Base-by-base conservation (phyloP, 1,139 yeast species). In the Blastobotrys capitulatus region DNA sequence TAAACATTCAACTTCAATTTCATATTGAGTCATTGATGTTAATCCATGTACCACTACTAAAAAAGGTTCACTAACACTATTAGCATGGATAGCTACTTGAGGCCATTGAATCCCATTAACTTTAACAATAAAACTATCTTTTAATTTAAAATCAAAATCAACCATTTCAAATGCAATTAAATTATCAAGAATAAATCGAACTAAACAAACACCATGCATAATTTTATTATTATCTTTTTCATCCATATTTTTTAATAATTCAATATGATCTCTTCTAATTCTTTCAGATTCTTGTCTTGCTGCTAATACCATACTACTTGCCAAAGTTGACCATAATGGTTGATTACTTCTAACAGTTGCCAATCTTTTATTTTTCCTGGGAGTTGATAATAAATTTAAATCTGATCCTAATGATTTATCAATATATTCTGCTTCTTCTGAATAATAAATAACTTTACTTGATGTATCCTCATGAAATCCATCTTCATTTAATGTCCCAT, bases 41-140 rank as follows among this genome's bases (percentile, higher is more conserved):
- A 69, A 60, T 5, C 72, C 72, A 38, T 62, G 64, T 2, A 68
- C 61, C 16, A 68, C 60, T 8, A 63, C 55, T 39, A 62, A 48
- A 31, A 57, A 54, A 16, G 56, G 54, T 19, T 47, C 52, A 16
- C 31, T 46, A 12, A 47, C 48, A 26, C 45, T 47, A 12, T 36
- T 45, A 4, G 43, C 55, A 48, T 61, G 60, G 31, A 61, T 49
- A 16, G 66, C 56, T 10, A 65, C 63, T 46, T 67, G 71, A 0
- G 69, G 67, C 71, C 71, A 67, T 29, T 56, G 60, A 27, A 67
- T 66, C 2, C 68, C 68, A 40, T 67, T 67, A 22, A 67, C 69
- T 12, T 60, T 52, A 7, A 64, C 67, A 10, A 57, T 47, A 29
- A 64, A 53, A 5, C 52, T 56, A 40, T 53, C 53, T n/a, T 53